Evolutionary conservation across 306 rosid genomes (phyloP), one percentile per base, ranked within the genome.

Genomic region (Sophora flavescens): DNA sequence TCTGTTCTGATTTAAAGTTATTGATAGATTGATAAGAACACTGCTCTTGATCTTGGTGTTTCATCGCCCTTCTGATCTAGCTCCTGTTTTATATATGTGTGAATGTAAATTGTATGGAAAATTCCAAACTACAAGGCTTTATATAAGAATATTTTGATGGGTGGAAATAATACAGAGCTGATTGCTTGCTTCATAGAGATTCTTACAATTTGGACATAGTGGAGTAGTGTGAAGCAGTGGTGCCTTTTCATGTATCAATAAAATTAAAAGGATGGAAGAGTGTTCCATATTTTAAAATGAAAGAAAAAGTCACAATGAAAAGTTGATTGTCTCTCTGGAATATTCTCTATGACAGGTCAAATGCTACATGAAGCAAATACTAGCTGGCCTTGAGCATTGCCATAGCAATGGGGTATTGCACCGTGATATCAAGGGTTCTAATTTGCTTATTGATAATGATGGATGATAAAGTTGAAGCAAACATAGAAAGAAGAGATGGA

Each of bases 321-420:
- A 59, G 75, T 59, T 71, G 70, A 78, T 74, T 63, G 38, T 80
- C 63, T 82, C 71, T 84, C 80, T n/a, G 63, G 72, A 70, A 53
- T 76, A 36, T 78, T 73, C 17, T 48, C 64, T 62, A 33, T 84
- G 72, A 60, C 88, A 93, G 98, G 88, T 89, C 68, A 93, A 93
- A 79, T 93, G 97, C 83, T 93, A 84, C 76, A 88, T 88, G 93
- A 93, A 85, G 88, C 97, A 93, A 72, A 79, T 93, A 68, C 82
- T 93, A 17, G 90, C 91, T 28, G 97, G 98, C 62, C 96, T 93
- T 72, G 98, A 93, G 86, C 98, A 93, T 78, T 93, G 98, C 81
- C 98, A 93, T 86, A 88, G 77, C 82, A 78, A 81, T 80, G 97
- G 97, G 26, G 91, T 93, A 72, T 77, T 93, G 86, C 97, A 91